Conservation (phyloP, 2,329 filamentous ascomycete genomes). For the Aspergillus pseudoterreus region DNA sequence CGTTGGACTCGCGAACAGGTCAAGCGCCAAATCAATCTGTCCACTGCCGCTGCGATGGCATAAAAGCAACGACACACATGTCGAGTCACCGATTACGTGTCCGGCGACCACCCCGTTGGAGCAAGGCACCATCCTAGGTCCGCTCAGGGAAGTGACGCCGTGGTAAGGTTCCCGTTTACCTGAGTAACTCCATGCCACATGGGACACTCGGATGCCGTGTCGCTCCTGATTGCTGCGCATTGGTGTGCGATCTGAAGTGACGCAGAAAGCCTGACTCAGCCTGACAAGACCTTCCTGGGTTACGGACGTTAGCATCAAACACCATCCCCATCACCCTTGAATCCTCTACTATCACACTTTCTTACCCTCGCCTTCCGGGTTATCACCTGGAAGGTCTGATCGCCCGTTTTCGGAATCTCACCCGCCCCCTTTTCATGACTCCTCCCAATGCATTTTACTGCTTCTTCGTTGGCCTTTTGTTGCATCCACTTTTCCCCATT, state of each 20-base stretch:
- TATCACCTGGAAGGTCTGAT: neutral
- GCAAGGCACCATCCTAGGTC: constrained; percentile 11
- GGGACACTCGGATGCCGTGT: constrained; percentile 13
- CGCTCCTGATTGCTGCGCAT: neutral
- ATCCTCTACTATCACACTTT: neutral
- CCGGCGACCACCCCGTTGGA: constrained; percentile 11
- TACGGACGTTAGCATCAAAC: neutral
- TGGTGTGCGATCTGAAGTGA: neutral
- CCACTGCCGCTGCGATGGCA: constrained; percentile 36
- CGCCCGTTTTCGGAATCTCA: constrained; percentile 20
- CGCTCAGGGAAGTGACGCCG: constrained; percentile 17
- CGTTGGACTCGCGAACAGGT: constrained; percentile 97
- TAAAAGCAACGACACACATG: constrained; percentile 19
- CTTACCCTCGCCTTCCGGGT: neutral
- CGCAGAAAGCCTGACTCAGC: neutral
- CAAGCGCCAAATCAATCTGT: constrained; percentile 67
- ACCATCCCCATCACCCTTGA: neutral
- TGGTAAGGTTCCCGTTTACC: constrained; percentile 8
- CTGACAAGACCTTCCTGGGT: neutral
- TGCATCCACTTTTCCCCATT: constrained; percentile 1
- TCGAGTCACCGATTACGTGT: constrained; percentile 8
- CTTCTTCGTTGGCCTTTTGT: constrained; percentile 9
- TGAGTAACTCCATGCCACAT: constrained; percentile 5
- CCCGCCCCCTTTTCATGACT: constrained; percentile 14
- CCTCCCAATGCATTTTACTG: constrained; percentile 16